A percentile compares a stretch with the other conserved stretches of the same genome.
These are phyloP conservation scores for Pholiota microspora DNA, from an alignment of 768 basidiomycete genomes.

Conservation along the genomic window DNA sequence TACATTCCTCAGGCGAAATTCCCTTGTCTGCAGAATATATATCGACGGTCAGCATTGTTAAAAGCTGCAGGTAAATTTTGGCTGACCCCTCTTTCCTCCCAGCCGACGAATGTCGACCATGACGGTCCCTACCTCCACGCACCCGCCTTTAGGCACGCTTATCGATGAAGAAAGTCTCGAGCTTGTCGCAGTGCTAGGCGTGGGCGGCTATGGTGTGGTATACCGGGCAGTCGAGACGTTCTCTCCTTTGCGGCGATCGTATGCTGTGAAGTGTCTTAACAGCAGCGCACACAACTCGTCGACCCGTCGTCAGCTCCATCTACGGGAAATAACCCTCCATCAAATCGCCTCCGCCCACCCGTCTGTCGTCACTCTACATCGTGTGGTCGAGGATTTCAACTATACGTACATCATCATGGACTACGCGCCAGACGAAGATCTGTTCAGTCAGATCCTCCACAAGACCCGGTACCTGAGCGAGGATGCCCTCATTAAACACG, in stretches of 20 bases:
- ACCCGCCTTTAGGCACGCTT: slow-evolving; percentile 66
- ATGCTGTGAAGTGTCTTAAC: slow-evolving; percentile 88
- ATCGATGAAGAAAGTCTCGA: slow-evolving; percentile 84
- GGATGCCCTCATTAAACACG: slow-evolving; percentile 79
- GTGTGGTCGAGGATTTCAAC: slow-evolving; percentile 78
- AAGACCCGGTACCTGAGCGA: slow-evolving; percentile 79
- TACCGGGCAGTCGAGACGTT: slow-evolving; percentile 78
- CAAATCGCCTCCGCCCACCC: slow-evolving; percentile 73
- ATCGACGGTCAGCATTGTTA: slow-evolving; percentile 3
- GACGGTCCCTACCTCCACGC: slow-evolving; percentile 18
- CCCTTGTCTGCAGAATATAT: slow-evolving; percentile 3
- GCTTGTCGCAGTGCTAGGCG: slow-evolving; percentile 84
- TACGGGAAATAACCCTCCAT: slow-evolving; percentile 85
- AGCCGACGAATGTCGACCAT: slow-evolving; percentile 16
- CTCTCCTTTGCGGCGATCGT: slow-evolving; percentile 51
- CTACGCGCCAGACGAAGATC: slow-evolving; percentile 85
- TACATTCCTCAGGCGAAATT: slow-evolving; percentile 7
- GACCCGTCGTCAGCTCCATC: slow-evolving; percentile 71
- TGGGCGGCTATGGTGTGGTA: slow-evolving; percentile 94
- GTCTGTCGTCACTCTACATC: slow-evolving; percentile 85
- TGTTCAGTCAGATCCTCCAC: slow-evolving; percentile 87
- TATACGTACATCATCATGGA: slow-evolving; percentile 93
- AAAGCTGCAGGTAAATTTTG: not conserved
- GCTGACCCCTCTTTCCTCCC: slow-evolving; percentile 9
- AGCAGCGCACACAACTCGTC: slow-evolving; percentile 42